Conservation (phyloP, 2,329 filamentous ascomycete species). For the Fusarium euwallaceae region DNA sequence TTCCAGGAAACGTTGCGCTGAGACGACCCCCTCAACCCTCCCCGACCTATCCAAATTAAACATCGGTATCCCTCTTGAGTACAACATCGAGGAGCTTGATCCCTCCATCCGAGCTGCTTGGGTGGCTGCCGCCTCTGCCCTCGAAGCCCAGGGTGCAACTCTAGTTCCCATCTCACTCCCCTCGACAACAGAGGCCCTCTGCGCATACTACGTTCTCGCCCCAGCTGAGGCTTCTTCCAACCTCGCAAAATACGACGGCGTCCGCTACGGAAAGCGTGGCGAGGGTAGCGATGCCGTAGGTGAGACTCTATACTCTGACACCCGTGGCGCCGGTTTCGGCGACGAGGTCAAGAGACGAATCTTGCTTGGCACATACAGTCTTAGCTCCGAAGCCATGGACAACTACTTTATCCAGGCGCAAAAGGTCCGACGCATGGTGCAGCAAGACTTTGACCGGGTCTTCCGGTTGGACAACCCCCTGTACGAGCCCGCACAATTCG, state of each 20-base stretch:
- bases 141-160: slow-evolving; percentile 76
- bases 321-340: slow-evolving; percentile 82
- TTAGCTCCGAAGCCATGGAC: slow-evolving; percentile 91
- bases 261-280: slow-evolving; percentile 83
- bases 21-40: slow-evolving; percentile 41
- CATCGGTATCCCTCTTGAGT: slow-evolving; percentile 77
- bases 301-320: slow-evolving; percentile 80
- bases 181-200: slow-evolving; percentile 85
- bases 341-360: slow-evolving; percentile 89
- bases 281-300: slow-evolving; percentile 66
- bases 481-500: slow-evolving; percentile 64
- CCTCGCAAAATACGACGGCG: slow-evolving; percentile 94
- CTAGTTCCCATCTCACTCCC: slow-evolving; percentile 85
- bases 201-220: slow-evolving; percentile 95
- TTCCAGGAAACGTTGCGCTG: slow-evolving; percentile 66
- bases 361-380: slow-evolving; percentile 87
- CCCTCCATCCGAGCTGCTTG: slow-evolving; percentile 78
- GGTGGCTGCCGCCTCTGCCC: slow-evolving; percentile 68
- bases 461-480: slow-evolving; percentile 81
- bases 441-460: slow-evolving; percentile 85
- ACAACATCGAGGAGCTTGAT: slow-evolving; percentile 87
- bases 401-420: slow-evolving; percentile 98
- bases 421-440: slow-evolving; percentile 84
- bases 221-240: slow-evolving; percentile 97
- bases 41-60: slow-evolving; percentile 53